These are phyloP conservation scores for Fusarium newnesense DNA, from an alignment of 2,329 filamentous ascomycete species.

Conservation along the genomic window DNA sequence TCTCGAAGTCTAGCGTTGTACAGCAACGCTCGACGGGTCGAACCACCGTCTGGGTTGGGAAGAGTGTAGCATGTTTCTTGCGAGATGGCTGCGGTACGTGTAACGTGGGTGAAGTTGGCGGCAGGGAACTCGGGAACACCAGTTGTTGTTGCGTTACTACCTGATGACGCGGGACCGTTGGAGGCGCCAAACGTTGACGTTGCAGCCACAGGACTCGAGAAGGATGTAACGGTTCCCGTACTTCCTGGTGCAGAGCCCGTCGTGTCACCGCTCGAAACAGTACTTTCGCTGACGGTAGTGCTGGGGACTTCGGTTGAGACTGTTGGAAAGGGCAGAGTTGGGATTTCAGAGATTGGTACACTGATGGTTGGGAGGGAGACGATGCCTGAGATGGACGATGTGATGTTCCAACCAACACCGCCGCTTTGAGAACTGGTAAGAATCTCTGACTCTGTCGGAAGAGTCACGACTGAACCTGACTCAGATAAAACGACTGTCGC, in stretches of 20 bases:
- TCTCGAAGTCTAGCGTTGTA: slow-evolving; percentile 47
- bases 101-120: slow-evolving; percentile 49
- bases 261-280: not conserved
- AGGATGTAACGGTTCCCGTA: slow-evolving; percentile 20
- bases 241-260: not conserved
- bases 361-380: slow-evolving; percentile 24
- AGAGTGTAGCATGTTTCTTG: slow-evolving; percentile 48
- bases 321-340: slow-evolving; percentile 7
- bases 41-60: slow-evolving; percentile 37
- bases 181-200: not conserved
- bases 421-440: not conserved
- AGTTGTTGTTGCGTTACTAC: slow-evolving; percentile 18
- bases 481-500: not conserved
- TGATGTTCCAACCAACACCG: not conserved
- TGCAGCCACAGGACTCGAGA: slow-evolving; percentile 22
- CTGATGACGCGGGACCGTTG: slow-evolving; percentile 17
- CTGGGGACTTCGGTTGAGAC: not conserved
- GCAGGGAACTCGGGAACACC: slow-evolving; percentile 37
- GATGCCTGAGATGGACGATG: slow-evolving; percentile 4
- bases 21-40: slow-evolving; percentile 43
- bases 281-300: not conserved
- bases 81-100: slow-evolving; percentile 42
- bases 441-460: not conserved
- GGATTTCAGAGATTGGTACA: slow-evolving; percentile 6
- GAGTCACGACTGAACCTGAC: not conserved